phyloP scores from a whole-genome alignment of 1,284 basidiomycete species.

The Malassezia equina region DNA sequence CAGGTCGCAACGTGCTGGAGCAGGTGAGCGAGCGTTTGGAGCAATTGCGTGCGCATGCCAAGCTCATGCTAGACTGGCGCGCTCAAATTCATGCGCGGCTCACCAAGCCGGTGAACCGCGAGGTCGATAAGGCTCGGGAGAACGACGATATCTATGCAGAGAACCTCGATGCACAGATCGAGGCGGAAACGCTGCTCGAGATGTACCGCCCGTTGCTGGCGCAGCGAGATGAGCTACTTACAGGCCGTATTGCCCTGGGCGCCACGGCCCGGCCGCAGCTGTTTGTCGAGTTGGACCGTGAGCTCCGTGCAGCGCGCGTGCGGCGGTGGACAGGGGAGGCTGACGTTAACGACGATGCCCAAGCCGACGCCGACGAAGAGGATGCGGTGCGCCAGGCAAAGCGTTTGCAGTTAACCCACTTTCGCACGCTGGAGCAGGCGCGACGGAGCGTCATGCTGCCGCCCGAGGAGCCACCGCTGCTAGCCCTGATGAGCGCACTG shows the following conservation, averaged over 20 bases:
- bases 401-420: conserved; percentile 30
- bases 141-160: conserved; percentile 44
- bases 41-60: conserved; percentile 28
- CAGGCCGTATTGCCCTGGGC: conserved; percentile 28
- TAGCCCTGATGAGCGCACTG: conserved; percentile 16
- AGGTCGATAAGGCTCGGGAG: conserved; percentile 33
- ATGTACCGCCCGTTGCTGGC: conserved; percentile 40
- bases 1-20: conserved; percentile 8
- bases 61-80: conserved; percentile 30
- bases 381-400: conserved; percentile 25
- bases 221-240: conserved; percentile 37
- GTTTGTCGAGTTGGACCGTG: conserved; percentile 29
- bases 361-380: conserved; percentile 20
- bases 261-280: conserved; percentile 28
- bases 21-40: background rate
- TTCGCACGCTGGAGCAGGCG: conserved; percentile 30
- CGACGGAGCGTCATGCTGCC: conserved; percentile 18
- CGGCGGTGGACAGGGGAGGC: conserved; percentile 15
- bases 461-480: conserved; percentile 12
- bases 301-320: conserved; percentile 16
- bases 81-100: conserved; percentile 25
- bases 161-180: conserved; percentile 39
- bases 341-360: conserved; percentile 16
- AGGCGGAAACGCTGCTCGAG: conserved; percentile 40
- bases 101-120: conserved; percentile 33